Percentiles rank a stretch among this genome's conserved stretches.
Evolutionary conservation across 192 early-diverging fungal genomes (phyloP).

Genomic region (Pecoramyces ruminantium): DNA sequence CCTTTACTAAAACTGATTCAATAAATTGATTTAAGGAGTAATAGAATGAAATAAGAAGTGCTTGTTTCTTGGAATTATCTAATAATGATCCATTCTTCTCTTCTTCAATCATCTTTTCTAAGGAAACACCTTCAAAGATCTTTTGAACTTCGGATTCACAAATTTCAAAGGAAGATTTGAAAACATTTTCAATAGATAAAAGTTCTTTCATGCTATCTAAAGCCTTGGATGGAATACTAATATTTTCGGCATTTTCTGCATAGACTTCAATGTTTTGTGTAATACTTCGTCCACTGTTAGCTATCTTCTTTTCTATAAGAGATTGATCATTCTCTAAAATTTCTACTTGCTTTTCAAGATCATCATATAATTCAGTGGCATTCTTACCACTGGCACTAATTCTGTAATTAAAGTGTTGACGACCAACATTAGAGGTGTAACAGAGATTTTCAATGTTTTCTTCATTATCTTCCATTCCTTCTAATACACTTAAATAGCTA

Average conservation of each 20-base stretch:
- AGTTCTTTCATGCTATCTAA: background rate
- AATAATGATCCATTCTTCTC: background rate
- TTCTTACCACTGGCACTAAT: constrained; percentile 4
- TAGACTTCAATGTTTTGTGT: background rate
- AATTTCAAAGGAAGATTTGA: background rate
- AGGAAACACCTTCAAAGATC: background rate
- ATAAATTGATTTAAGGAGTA: background rate
- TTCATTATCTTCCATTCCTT: background rate
- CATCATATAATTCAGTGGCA: background rate
- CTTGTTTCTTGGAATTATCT: background rate
- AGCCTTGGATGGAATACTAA: background rate
- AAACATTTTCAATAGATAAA: background rate
- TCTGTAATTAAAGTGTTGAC: background rate
- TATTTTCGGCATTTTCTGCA: background rate
- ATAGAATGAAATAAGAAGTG: background rate
- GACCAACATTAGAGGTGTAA: background rate
- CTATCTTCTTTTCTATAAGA: background rate
- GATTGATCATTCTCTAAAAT: background rate
- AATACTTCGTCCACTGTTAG: background rate
- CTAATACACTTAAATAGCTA: background rate
- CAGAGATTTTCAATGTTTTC: background rate
- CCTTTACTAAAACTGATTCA: background rate
- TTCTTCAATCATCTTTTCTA: background rate
- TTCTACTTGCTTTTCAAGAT: background rate
- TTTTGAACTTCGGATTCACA: background rate